Evolutionary conservation across 495 filamentous ascomycete species (phyloP).

Genomic region (Cladorrhinum samala): DNA sequence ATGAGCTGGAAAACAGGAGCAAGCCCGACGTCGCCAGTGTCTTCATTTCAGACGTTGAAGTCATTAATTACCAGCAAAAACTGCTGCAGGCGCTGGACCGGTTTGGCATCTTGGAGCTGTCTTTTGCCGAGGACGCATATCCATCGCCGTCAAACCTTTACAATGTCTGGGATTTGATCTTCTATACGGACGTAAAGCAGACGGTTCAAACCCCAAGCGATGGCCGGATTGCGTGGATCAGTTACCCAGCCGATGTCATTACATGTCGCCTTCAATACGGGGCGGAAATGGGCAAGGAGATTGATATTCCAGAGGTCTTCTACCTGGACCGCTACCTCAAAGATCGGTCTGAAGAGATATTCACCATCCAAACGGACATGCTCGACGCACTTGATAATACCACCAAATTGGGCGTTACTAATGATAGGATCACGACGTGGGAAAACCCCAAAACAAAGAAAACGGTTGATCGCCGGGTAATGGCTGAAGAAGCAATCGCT

Average conservation of each 20-base stretch:
- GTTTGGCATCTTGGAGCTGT: slow-evolving; percentile 37
- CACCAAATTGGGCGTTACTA: too few relatives aligned
- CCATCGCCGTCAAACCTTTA: slow-evolving; percentile 52
- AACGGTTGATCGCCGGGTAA: too few relatives aligned
- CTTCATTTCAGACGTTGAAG: slow-evolving; percentile 12
- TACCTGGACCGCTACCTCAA: slow-evolving; percentile 77
- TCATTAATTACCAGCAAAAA: background rate
- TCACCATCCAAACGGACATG: slow-evolving; percentile 36
- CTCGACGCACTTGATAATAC: slow-evolving; percentile 20
- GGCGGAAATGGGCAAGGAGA: slow-evolving; percentile 33
- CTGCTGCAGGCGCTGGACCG: slow-evolving; percentile 10
- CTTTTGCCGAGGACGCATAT: slow-evolving; percentile 21
- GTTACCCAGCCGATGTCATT: slow-evolving; percentile 61
- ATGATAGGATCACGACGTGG: too few relatives aligned
- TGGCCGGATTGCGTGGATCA: slow-evolving; percentile 44
- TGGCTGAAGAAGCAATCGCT: too few relatives aligned
- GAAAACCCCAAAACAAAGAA: too few relatives aligned
- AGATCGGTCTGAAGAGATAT: slow-evolving; percentile 45
- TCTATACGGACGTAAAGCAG: slow-evolving; percentile 47
- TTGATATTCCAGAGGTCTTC: slow-evolving; percentile 64
- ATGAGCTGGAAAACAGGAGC: background rate
- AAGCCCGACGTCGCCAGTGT: background rate
- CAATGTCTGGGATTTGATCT: slow-evolving; percentile 60
- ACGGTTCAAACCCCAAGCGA: slow-evolving; percentile 29
- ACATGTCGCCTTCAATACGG: slow-evolving; percentile 51